Evolutionary conservation across 2,329 filamentous ascomycete species (phyloP), one percentile per base, ranked within the genome.

Genomic region (Pyricularia grisea): DNA sequence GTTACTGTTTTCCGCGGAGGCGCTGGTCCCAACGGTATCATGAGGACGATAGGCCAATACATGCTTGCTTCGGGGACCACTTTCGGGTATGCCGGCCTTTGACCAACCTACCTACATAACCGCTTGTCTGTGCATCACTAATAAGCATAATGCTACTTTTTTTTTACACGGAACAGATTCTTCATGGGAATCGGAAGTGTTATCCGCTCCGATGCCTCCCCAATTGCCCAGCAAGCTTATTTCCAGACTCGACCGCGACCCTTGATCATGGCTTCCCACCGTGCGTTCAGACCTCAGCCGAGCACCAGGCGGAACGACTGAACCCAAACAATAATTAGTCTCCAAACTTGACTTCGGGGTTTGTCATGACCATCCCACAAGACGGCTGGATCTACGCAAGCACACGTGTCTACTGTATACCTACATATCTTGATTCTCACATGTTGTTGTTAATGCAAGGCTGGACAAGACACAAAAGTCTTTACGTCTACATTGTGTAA

Each of bases 141-240:
- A 55, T 55, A 55, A 55, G 42, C 42, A 55, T 55, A 66, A 27
- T 58, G 64, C 42, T 42, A 11, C 27, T 50, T 55, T 55, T 68
- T 25, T 28, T 14, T 25, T 68, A 23, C 60, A 12, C 68, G 25
- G 2, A 42, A 23, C 72, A 90, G 87, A 28, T 97, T 98, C 83
- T 99, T 99, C 86, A 99, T 99, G 95, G 94, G 92, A 70, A 97
- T 99, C 74, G 95, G 95, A 74, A 97, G 93, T 74, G 94, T 97
- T 64, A 97, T 99, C 76, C 91, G 95, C 77, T 94, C 93, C 70
- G 95, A 99, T 75, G 67, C 92, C 72, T 92, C 92, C 63, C 89
- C 91, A 55, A 89, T 92, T 75, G 84, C 90, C 70, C 85, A 88
- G 73, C 87, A 93, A 77, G 88, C 92, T 70, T 97, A 94, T 81